Evolutionary conservation across 2,329 filamentous ascomycete species (phyloP), one percentile per base, ranked within the genome.

Genomic region (Monosporascus sp.): DNA sequence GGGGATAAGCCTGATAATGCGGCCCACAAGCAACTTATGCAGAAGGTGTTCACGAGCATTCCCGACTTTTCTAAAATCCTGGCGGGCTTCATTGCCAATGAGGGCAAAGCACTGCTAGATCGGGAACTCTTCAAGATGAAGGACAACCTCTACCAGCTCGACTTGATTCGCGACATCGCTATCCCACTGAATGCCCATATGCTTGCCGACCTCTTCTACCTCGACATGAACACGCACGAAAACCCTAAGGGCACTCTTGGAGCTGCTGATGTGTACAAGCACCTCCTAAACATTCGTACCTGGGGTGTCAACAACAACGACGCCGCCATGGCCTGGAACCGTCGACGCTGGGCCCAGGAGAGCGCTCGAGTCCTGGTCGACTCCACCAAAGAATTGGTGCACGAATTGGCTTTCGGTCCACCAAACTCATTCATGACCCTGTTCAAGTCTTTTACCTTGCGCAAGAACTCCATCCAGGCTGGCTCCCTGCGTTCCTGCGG

Each of bases 151-250:
- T 62, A 68, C 53, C 72, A 75, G 57, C 63, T 75, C 27, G 73
- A 75, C 47, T 56, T 75, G 20, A 66, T 75, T 50, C 71, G 73
- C 14, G 80, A 84, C 48, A 76, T 86, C 15, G 80, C 79, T 17
- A 83, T 85, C 55, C 78, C 84, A 11, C 70, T 79, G 1, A 82
- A 81, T 5, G 75, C 81, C 3, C 70, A 76, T 44, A 76, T 81
- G 61, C 72, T 83, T 1, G 75, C 80, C 0, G 77, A 83, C 43
- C 68, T 81, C 14, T 82, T 84, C 64, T 81, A 80, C 50, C 70
- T 84, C 37, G 83, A 84, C 3, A 60, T 86, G 31, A 80, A 81
- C 58, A 79, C 76, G 0, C 67, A 73, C 0, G 73, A 82, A 58
- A 75, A 78, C 20, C 81, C 82, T 0, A 68, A 70, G 9, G 82